phyloP scores from a whole-genome alignment of 257 asterid genomes.

The Agastache rugosa region DNA sequence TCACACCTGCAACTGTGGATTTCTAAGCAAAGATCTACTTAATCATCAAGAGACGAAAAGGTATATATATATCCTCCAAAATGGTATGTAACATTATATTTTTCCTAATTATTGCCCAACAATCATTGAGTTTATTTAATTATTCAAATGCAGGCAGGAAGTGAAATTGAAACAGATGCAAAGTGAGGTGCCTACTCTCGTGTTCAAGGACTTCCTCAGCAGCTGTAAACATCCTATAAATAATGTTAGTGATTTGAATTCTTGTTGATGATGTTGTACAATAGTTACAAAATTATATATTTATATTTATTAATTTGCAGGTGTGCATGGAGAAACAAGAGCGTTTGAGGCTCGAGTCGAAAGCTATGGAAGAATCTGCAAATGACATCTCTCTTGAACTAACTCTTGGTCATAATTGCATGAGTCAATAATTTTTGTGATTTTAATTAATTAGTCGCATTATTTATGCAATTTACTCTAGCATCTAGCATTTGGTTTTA shows the following conservation, averaged over 20 bases:
- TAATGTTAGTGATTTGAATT: not conserved
- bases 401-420: slow-evolving; percentile 53
- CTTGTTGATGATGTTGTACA: not conserved
- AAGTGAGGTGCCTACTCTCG: slow-evolving; percentile 13
- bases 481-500: too few relatives aligned
- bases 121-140: not conserved
- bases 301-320: not conserved
- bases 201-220: slow-evolving; percentile 46
- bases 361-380: slow-evolving; percentile 31
- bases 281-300: not conserved
- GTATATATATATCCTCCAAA: not conserved
- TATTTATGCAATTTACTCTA: too few relatives aligned
- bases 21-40: not conserved
- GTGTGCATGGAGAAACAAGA: slow-evolving; percentile 4
- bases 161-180: slow-evolving; percentile 30
- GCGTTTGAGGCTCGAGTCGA: not conserved
- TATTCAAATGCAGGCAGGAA: slow-evolving; percentile 42
- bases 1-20: slow-evolving; percentile 17
- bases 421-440: not conserved
- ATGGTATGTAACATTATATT: slow-evolving; percentile 6
- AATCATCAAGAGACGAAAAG: not conserved
- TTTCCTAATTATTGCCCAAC: not conserved
- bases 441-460: not conserved
- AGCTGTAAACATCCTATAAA: slow-evolving; percentile 30
- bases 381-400: slow-evolving; percentile 57